Evolutionary conservation across 345 rosid species (phyloP).

Genomic region (Rhodamnia argentea): DNA sequence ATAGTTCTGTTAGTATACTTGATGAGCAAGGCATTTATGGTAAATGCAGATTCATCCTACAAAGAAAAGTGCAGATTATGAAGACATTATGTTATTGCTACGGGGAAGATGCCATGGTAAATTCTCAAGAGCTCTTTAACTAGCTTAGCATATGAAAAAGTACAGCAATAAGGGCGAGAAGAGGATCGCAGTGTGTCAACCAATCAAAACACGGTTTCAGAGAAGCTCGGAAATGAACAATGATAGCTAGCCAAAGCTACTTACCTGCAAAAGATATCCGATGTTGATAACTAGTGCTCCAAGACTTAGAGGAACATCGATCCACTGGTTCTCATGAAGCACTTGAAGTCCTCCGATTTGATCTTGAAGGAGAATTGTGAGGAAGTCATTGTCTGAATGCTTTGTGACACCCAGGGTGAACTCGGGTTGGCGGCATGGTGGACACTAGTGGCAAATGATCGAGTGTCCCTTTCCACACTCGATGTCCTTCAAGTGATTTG

Average conservation of each 20-base stretch:
- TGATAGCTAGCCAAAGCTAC: not conserved
- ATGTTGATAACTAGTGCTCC: conserved; percentile 40
- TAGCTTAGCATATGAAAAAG: not conserved
- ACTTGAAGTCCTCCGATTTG: conserved; percentile 49
- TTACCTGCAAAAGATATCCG: conserved; percentile 42
- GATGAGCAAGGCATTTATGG: not conserved
- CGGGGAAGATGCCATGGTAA: not conserved
- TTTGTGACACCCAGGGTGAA: conserved; percentile 30
- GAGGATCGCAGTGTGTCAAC: too few relatives aligned
- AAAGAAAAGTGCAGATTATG: not conserved
- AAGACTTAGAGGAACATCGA: conserved; percentile 22
- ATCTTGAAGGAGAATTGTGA: conserved; percentile 42
- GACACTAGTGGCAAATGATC: conserved; percentile 32
- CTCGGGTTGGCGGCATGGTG: conserved; percentile 45
- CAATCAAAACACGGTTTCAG: not conserved
- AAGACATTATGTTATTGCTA: not conserved
- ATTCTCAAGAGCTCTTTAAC: not conserved
- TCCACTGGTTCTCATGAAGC: too few relatives aligned
- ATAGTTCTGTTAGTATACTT: not conserved
- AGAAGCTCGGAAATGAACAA: not conserved
- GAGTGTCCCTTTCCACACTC: conserved; percentile 18
- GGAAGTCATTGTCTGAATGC: conserved; percentile 29
- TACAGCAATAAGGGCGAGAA: not conserved
- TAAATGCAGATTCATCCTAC: not conserved
- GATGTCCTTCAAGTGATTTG: conserved; percentile 14